phyloP scores from a whole-genome alignment of 2,329 filamentous ascomycete species.

The Domatiomyces globalis region DNA sequence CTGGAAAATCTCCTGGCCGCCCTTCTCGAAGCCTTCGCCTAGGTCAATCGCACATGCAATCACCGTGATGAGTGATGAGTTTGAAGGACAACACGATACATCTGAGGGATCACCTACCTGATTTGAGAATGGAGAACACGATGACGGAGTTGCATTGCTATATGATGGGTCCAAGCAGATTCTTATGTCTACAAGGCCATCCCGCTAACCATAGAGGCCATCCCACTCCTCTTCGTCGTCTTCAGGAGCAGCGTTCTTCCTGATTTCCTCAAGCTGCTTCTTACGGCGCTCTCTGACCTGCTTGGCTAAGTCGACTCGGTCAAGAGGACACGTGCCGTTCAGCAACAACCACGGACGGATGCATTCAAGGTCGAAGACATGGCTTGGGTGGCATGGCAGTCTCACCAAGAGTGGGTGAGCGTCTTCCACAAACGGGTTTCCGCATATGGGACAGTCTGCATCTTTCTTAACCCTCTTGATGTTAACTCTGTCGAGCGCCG shows the following conservation, averaged over 20 bases:
- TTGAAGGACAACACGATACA: neutral
- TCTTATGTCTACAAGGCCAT: neutral
- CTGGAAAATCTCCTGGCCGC: neutral
- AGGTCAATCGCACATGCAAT: neutral
- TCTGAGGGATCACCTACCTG: neutral
- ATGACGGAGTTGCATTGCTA: neutral
- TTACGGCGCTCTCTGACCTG: constrained; percentile 36
- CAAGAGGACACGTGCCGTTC: constrained; percentile 49
- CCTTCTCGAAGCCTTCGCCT: neutral
- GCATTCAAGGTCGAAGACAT: constrained; percentile 52
- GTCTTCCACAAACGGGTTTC: constrained; percentile 41
- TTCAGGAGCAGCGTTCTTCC: constrained; percentile 19
- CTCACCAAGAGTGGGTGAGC: constrained; percentile 49
- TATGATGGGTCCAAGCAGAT: neutral
- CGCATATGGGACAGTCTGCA: constrained; percentile 38
- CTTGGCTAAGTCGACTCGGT: constrained; percentile 45
- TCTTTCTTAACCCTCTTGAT: constrained; percentile 19
- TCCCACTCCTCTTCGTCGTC: constrained; percentile 36
- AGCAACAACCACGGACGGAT: constrained; percentile 51
- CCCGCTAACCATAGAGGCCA: constrained; percentile 31
- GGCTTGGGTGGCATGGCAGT: constrained; percentile 46
- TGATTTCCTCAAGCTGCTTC: constrained; percentile 26
- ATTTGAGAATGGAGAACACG: neutral
- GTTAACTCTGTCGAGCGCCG: constrained; percentile 17
- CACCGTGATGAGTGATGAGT: neutral